phyloP scores from a whole-genome alignment of 2,329 filamentous ascomycete species.

The Pseudogymnoascus sp. region DNA sequence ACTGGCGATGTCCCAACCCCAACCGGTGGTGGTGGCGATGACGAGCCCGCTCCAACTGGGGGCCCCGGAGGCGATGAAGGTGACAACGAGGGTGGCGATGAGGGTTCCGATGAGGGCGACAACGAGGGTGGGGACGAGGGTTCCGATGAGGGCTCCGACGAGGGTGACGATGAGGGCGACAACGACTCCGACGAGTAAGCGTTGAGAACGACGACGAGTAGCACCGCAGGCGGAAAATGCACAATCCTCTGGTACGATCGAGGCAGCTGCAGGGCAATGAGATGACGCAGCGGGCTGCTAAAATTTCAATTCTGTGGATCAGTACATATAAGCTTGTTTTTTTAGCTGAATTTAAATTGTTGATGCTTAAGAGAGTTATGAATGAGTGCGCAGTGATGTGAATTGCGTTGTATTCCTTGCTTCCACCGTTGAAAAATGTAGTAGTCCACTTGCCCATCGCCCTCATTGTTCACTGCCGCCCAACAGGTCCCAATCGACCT shows the following conservation, averaged over 20 bases:
- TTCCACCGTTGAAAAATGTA: neutral
- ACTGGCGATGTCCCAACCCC: neutral
- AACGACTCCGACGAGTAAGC: neutral
- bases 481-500: neutral
- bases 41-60: neutral
- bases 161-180: neutral
- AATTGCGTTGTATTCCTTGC: neutral
- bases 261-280: neutral
- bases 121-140: too few relatives aligned
- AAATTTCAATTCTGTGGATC: neutral
- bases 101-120: too few relatives aligned
- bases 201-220: neutral
- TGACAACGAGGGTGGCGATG: too few relatives aligned
- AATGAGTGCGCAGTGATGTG: neutral
- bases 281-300: slow-evolving; percentile 1
- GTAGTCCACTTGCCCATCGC: neutral
- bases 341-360: neutral
- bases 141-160: neutral
- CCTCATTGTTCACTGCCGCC: neutral
- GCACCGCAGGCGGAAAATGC: neutral
- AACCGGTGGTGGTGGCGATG: neutral
- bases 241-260: neutral
- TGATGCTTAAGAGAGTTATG: neutral
- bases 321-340: neutral
- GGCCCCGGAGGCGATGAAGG: too few relatives aligned